These are phyloP conservation scores for Mortierella claussenii DNA, from an alignment of 192 early-diverging fungal species.

Conservation along the genomic window DNA sequence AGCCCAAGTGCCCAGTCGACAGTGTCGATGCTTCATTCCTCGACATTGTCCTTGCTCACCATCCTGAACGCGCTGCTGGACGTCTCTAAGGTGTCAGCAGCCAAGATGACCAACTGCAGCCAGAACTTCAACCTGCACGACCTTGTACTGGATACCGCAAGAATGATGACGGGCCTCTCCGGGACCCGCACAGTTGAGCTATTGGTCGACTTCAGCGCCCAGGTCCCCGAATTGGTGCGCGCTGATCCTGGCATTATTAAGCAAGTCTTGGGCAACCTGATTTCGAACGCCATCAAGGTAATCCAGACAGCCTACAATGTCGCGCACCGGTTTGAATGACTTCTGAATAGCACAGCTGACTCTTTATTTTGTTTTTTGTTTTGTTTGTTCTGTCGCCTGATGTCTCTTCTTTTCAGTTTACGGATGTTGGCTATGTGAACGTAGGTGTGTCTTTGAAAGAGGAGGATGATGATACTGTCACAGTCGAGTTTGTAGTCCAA, in stretches of 20 bases:
- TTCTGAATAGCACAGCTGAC: neutral
- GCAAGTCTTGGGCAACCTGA: conserved; percentile 45
- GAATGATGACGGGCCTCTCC: conserved; percentile 53
- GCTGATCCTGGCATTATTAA: conserved; percentile 49
- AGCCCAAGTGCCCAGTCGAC: conserved; percentile 44
- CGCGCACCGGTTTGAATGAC: neutral
- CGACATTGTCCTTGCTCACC: conserved; percentile 40
- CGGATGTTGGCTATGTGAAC: conserved; percentile 47
- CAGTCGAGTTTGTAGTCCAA: conserved; percentile 52
- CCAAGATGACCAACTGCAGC: conserved; percentile 49
- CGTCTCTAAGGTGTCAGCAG: conserved; percentile 52
- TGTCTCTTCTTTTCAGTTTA: conserved; percentile 25
- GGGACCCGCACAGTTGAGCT: conserved; percentile 52
- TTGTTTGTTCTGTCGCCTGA: neutral
- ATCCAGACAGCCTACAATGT: neutral
- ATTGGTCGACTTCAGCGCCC: conserved; percentile 42
- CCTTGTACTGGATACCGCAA: conserved; percentile 42
- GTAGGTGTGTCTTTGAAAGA: conserved; percentile 51
- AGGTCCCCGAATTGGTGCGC: conserved; percentile 50
- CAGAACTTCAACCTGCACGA: conserved; percentile 54
- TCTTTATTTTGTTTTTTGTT: neutral
- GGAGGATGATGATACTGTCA: conserved; percentile 50
- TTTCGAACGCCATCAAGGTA: conserved; percentile 56
- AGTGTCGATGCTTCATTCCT: conserved; percentile 49
- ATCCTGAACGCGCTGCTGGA: conserved; percentile 47